These are phyloP conservation scores for Quercus rubra DNA, from an alignment of 306 rosid genomes.

Conservation along the genomic window DNA sequence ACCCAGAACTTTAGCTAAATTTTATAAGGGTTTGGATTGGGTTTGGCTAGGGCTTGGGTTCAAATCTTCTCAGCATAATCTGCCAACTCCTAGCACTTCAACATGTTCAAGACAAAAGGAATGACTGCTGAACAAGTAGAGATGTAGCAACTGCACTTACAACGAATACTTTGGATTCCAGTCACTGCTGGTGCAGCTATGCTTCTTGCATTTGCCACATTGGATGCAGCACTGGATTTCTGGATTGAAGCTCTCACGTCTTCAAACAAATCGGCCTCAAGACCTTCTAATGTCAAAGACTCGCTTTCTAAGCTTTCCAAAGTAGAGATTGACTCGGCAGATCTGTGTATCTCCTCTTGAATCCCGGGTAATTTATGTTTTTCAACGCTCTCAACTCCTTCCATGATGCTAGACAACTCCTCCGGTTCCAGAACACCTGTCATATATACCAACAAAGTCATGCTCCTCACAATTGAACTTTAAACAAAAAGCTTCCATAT, in stretches of 20 bases:
- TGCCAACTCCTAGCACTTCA: neutral
- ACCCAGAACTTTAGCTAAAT: neutral
- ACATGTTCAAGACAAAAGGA: neutral
- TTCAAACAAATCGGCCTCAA: slow-evolving; percentile 67
- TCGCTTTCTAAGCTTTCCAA: slow-evolving; percentile 72
- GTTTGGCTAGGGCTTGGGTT: neutral
- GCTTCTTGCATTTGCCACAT: slow-evolving; percentile 23
- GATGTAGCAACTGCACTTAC: slow-evolving; percentile 35
- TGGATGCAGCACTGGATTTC: slow-evolving; percentile 50
- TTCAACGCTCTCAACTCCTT: slow-evolving; percentile 59
- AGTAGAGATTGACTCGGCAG: slow-evolving; percentile 75
- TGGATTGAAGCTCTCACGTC: slow-evolving; percentile 96
- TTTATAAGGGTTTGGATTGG: neutral
- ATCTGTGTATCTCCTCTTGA: slow-evolving; percentile 67
- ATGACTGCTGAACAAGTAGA: neutral
- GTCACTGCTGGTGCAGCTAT: slow-evolving; percentile 20
- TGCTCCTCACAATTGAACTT: neutral
- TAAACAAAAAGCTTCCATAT: neutral
- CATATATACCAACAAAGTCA: slow-evolving; percentile 8
- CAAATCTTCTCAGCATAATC: neutral
- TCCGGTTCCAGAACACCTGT: slow-evolving; percentile 88
- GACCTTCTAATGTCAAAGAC: slow-evolving; percentile 56
- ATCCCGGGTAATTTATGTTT: slow-evolving; percentile 47
- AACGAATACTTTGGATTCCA: slow-evolving; percentile 17
- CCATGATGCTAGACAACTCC: slow-evolving; percentile 78